Percentiles rank a stretch among this genome's conserved stretches.
phyloP scores from a whole-genome alignment of 192 early-diverging fungal genomes.

The Backusella mclennaniae region DNA sequence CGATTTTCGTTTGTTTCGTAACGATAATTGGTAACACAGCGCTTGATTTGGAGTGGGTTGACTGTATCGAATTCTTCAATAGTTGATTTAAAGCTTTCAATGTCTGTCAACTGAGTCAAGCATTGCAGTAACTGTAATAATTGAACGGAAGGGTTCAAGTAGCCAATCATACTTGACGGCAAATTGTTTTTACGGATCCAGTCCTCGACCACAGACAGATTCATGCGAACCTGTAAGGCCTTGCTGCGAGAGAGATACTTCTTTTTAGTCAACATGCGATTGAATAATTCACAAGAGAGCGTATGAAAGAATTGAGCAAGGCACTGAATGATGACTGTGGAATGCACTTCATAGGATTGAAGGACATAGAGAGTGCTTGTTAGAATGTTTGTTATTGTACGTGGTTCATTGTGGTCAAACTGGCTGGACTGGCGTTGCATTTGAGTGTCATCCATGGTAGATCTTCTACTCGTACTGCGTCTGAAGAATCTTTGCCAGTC shows the following conservation, averaged over 20 bases:
- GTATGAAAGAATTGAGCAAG: conserved; percentile 79
- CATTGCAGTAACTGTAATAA: conserved; percentile 82
- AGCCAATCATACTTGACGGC: conserved; percentile 36
- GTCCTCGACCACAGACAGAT: conserved; percentile 76
- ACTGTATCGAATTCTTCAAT: conserved; percentile 62
- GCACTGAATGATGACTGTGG: conserved; percentile 66
- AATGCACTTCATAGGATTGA: conserved; percentile 73
- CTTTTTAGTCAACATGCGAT: conserved; percentile 76
- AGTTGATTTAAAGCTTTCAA: conserved; percentile 74
- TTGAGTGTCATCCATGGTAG: not conserved
- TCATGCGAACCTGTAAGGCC: conserved; percentile 85
- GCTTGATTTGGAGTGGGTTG: conserved; percentile 72
- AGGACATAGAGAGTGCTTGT: conserved; percentile 68
- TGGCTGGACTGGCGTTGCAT: not conserved
- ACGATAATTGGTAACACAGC: conserved; percentile 75
- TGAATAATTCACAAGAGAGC: conserved; percentile 79
- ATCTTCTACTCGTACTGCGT: conserved; percentile 34
- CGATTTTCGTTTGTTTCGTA: conserved; percentile 88
- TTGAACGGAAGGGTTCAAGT: conserved; percentile 75
- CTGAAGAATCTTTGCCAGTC: conserved; percentile 57
- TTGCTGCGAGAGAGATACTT: conserved; percentile 74
- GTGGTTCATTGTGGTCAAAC: conserved; percentile 44
- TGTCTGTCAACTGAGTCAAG: conserved; percentile 65
- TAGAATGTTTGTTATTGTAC: conserved; percentile 71
- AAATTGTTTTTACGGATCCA: conserved; percentile 74